Evolutionary conservation across 345 rosid genomes (phyloP).

Genomic region (Gossypium arboreum): DNA sequence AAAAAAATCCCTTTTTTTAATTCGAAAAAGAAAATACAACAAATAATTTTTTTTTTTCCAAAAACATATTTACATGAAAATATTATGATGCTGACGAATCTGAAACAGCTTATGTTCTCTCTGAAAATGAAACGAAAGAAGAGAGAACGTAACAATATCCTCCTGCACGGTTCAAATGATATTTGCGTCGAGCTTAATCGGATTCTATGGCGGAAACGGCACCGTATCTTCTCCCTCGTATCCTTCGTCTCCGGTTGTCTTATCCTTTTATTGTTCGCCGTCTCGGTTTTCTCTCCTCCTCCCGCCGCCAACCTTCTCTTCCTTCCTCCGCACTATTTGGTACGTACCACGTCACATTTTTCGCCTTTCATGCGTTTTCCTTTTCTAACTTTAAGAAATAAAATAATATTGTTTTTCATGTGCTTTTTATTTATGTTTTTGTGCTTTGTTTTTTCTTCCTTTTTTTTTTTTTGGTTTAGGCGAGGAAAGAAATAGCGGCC

Average conservation of each 20-base stretch:
- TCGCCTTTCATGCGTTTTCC: neutral
- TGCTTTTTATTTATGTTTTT: slow-evolving; percentile 7
- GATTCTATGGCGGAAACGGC: slow-evolving; percentile 48
- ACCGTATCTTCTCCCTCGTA: slow-evolving; percentile 53
- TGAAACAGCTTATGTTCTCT: slow-evolving; percentile 10
- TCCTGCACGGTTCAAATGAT: slow-evolving; percentile 17
- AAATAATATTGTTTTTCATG: neutral
- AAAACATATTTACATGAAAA: neutral
- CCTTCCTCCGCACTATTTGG: slow-evolving; percentile 22
- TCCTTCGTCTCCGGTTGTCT: slow-evolving; percentile 54
- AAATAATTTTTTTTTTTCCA: neutral
- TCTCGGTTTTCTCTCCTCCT: slow-evolving; percentile 42
- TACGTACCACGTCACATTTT: slow-evolving; percentile 5
- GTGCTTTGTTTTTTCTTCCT: neutral
- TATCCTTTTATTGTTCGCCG: slow-evolving; percentile 49
- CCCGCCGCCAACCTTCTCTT: slow-evolving; percentile 33
- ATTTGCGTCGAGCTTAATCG: slow-evolving; percentile 31
- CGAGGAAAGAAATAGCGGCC: slow-evolving; percentile 25
- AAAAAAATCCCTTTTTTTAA: neutral
- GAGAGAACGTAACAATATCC: slow-evolving; percentile 23
- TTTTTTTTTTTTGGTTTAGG: slow-evolving; percentile 20
- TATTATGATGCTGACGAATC: slow-evolving; percentile 13
- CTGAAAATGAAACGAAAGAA: slow-evolving; percentile 38
- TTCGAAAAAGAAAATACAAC: neutral
- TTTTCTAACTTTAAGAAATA: neutral